phyloP scores from a whole-genome alignment of 2,329 filamentous ascomycete genomes.

The Venturia oleaginea region DNA sequence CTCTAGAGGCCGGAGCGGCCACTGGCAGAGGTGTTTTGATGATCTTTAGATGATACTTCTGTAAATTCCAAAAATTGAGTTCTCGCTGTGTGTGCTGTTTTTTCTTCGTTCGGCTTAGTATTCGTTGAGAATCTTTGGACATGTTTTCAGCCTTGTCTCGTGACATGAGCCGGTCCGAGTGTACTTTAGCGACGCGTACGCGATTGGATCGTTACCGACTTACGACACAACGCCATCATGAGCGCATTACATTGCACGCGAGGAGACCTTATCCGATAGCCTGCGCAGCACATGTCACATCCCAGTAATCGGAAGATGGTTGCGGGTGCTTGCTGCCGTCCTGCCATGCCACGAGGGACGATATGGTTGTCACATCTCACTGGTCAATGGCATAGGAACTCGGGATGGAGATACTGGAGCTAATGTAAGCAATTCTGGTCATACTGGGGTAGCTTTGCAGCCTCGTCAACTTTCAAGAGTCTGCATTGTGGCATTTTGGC shows the following conservation, averaged over 20 bases:
- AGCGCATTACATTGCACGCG: background rate
- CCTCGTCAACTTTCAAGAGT: background rate
- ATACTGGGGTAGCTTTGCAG: background rate
- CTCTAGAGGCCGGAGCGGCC: too few species aligned
- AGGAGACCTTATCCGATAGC: background rate
- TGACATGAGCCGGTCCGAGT: too few species aligned
- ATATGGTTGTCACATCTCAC: background rate
- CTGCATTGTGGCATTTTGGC: background rate
- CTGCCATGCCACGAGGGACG: background rate
- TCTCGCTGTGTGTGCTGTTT: too few species aligned
- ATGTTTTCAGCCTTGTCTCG: background rate
- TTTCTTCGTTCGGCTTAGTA: too few species aligned
- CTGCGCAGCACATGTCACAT: too few species aligned
- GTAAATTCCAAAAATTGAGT: too few species aligned
- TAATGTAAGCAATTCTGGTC: background rate
- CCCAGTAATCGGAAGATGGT: background rate
- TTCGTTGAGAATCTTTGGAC: too few species aligned
- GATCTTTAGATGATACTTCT: too few species aligned
- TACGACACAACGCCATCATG: too few species aligned
- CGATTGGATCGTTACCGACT: too few species aligned
- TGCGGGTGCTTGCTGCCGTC: background rate
- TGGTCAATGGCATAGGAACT: background rate
- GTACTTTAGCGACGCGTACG: too few species aligned
- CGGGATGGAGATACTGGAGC: background rate
- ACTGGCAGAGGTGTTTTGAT: too few species aligned